phyloP scores from a whole-genome alignment of 768 basidiomycete species.

The Serendipita sp. region DNA sequence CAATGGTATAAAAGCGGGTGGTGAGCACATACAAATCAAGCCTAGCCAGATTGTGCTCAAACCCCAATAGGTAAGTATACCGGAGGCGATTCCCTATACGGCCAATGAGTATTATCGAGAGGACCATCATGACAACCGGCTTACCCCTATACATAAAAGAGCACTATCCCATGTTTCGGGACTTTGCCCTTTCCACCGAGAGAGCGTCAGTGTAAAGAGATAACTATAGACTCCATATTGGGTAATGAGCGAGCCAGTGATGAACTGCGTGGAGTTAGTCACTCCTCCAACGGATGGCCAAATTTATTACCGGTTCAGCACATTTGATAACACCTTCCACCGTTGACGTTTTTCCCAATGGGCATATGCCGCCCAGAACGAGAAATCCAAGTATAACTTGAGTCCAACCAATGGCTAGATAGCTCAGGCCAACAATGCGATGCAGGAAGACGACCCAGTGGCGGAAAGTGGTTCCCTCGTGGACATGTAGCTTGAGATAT shows the following conservation, averaged over 20 bases:
- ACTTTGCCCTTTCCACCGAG: constrained; percentile 2
- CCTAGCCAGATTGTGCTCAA: background rate
- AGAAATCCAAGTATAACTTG: background rate
- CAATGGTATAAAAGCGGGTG: background rate
- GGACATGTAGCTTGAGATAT: constrained; percentile 84
- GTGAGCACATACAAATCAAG: background rate
- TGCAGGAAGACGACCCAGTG: background rate
- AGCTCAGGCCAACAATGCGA: constrained; percentile 1
- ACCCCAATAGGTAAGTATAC: background rate
- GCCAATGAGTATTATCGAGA: background rate
- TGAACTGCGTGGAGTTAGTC: background rate
- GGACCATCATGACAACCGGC: background rate
- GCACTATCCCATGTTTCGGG: constrained; percentile 1
- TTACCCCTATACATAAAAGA: background rate
- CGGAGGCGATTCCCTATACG: background rate
- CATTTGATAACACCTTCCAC: background rate
- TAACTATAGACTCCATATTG: background rate
- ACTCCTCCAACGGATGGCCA: background rate
- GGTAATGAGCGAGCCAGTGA: background rate
- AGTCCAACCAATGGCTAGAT: background rate
- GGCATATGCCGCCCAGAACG: background rate
- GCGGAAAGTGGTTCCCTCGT: constrained; percentile 40
- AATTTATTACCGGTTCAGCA: background rate
- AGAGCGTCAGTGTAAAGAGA: background rate
- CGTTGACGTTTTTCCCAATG: background rate